Base-by-base conservation (phyloP, 345 rosid genomes). In the Syzygium aqueum region DNA sequence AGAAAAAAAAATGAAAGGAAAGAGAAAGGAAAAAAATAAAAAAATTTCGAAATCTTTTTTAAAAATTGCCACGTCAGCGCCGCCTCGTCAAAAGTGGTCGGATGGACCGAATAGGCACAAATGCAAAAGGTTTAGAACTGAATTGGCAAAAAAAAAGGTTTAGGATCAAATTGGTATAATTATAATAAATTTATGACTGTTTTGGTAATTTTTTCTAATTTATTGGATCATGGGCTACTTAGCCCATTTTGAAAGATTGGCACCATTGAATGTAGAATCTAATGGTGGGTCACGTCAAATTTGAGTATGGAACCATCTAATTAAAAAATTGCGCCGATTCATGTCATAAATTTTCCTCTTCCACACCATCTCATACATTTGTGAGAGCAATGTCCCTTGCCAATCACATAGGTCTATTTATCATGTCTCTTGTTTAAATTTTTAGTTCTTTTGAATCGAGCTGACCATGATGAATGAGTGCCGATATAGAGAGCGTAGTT, bases 401-500 rank as follows among this genome's bases (percentile, higher is more conserved):
- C 80, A 19, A 33, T 33, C 46, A 67, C 3, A 33, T 37, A 17
- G 46, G 23, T 67, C 46, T 4, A 67, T 33, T 17, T 8, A 8
- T 33, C 46, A 21, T 3, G 7, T 40, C 17, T 67, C 6, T 4
- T 30, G 80, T 33, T 67, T 33, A 17, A 33, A 67, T 17, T 8
- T 67, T 1, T 33, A 30, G 8, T 67, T 30, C 25, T 9, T 4
- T 19, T 5, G 3, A 33, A 11, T 33, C 11, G 23, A 67, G 80
- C 9, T 9, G 25, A 33, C 5, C 49, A 33, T 0, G 1, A 67
- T 2, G 11, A 8, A 21, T 4, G 4, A 54, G 22, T 4, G 1
- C 40, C 3, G 7, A 9, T 19, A 33, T 25, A 30, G 5, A 17
- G 78, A 33, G 46, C 3, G 13, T 33, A 6, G 13, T 17, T 17